Evolutionary conservation across 1,284 basidiomycete species (phyloP), one percentile per base, ranked within the genome.

Genomic region (Microbotryum silenes-acaulis): DNA sequence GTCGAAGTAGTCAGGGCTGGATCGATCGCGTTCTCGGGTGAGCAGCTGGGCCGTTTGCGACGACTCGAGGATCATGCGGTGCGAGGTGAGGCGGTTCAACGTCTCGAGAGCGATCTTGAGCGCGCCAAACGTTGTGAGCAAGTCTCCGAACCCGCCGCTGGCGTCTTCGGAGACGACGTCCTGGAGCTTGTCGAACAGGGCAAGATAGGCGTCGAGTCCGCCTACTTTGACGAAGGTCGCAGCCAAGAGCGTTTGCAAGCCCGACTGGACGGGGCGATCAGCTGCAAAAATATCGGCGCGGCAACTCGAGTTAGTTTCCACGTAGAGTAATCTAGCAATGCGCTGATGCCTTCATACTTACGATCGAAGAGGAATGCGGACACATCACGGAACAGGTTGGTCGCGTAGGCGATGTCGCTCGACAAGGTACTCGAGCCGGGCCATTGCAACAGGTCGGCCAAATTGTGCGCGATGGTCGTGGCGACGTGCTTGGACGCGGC

Each of bases 321-420:
- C 37, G 12, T 42, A 1, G 48, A 6, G 14, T 50, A n/a, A 29
- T 12, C 48, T 23, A 12, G 48, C 18, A 29, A 23, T 14, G 21
- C 48, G 14, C 48, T 14, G 48, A 29, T 23, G 23, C 14, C 48
- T 10, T 23, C 51, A 62, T 21, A 74, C 81, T 73, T 72, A 89
- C 91, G 90, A 70, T 97, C 94, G 60, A 91, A 85, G 29, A 97
- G 78, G 8, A 94, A 77, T 23, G 86, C 78, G 9, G 82, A 83
- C 57, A 85, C 80, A 44, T 91, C 75, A 23, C 87, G 85, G 44
- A 94, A 76, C 75, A 91, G 85, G 48, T 87, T 81, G n/a, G 86
- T 88, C 31, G 73, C 70, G 68, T 74, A 77, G 16, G 74, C 74
- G 48, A 77, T 70, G 62, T 72, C 74, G 56, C 72, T 71, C 29